Conservation (phyloP, 1,284 basidiomycete genomes). For the Leccinum huronense region DNA sequence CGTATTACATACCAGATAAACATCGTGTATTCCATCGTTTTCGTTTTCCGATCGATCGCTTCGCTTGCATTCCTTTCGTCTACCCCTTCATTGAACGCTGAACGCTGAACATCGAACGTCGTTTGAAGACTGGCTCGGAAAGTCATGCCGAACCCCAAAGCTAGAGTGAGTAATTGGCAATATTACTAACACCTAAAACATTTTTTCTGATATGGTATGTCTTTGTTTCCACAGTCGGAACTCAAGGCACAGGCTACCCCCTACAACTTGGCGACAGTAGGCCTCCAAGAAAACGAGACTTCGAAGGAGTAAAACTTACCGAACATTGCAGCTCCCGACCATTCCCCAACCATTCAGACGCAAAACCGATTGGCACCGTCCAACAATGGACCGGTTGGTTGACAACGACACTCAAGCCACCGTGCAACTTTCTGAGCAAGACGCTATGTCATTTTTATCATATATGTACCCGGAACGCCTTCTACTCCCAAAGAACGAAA, state of each 20-base stretch:
- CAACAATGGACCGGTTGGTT: neutral
- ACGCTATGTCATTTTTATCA: neutral
- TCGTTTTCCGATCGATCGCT: too few relatives aligned
- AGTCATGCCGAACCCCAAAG: too few relatives aligned
- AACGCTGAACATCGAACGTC: too few relatives aligned
- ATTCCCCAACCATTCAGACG: neutral
- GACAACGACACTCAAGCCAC: neutral
- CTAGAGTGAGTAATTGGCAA: too few relatives aligned
- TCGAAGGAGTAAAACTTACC: neutral
- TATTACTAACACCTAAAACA: too few relatives aligned
- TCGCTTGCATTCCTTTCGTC: too few relatives aligned
- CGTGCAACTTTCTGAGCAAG: neutral
- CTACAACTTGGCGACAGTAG: neutral
- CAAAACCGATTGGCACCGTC: constrained; percentile 4
- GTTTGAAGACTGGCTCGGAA: too few relatives aligned
- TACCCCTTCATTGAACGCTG: too few relatives aligned
- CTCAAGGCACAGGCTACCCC: neutral
- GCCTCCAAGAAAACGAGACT: neutral
- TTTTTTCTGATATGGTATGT: too few relatives aligned
- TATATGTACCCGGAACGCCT: neutral
- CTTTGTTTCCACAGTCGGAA: neutral
- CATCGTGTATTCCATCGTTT: too few relatives aligned
- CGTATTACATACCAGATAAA: too few relatives aligned
- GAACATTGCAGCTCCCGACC: neutral
- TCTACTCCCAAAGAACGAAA: neutral